Evolutionary conservation across 345 rosid species (phyloP).

Genomic region (Brassica nigra): DNA sequence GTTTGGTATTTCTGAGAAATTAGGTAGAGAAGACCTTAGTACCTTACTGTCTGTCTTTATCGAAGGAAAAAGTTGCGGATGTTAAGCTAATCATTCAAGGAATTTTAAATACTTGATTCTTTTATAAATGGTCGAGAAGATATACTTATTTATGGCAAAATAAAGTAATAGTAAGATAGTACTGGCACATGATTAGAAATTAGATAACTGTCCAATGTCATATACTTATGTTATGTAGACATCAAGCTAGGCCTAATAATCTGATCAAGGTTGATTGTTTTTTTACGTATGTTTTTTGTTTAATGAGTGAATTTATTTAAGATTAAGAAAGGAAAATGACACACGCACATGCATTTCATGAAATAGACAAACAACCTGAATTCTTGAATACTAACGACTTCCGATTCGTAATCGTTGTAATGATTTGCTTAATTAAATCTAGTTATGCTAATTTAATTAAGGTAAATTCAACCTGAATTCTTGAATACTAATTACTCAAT

Average conservation of each 20-base stretch:
- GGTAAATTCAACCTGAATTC: no score
- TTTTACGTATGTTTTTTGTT: neutral
- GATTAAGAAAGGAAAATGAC: constrained; percentile 4
- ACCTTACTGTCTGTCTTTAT: constrained; percentile 28
- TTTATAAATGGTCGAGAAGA: constrained; percentile 19
- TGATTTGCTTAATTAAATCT: constrained; percentile 16
- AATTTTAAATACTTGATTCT: constrained; percentile 11
- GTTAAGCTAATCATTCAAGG: constrained; percentile 41
- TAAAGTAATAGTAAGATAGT: constrained; percentile 14
- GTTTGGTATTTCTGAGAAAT: constrained; percentile 28
- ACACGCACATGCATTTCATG: constrained; percentile 18
- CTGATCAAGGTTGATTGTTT: neutral
- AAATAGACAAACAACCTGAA: constrained; percentile 12
- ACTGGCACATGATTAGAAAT: constrained; percentile 21
- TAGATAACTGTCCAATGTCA: constrained; percentile 30
- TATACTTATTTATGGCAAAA: constrained; percentile 22
- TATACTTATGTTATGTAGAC: constrained; percentile 10
- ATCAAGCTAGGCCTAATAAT: constrained; percentile 22
- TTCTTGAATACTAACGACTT: constrained; percentile 21
- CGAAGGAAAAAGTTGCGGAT: constrained; percentile 33
- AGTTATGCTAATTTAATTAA: neutral
- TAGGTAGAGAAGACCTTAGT: constrained; percentile 33
- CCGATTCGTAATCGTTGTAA: constrained; percentile 17
- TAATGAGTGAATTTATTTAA: neutral
- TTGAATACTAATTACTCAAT: neutral